These are phyloP conservation scores for Leccinum boreale DNA, from an alignment of 768 basidiomycete species.

Conservation along the genomic window DNA sequence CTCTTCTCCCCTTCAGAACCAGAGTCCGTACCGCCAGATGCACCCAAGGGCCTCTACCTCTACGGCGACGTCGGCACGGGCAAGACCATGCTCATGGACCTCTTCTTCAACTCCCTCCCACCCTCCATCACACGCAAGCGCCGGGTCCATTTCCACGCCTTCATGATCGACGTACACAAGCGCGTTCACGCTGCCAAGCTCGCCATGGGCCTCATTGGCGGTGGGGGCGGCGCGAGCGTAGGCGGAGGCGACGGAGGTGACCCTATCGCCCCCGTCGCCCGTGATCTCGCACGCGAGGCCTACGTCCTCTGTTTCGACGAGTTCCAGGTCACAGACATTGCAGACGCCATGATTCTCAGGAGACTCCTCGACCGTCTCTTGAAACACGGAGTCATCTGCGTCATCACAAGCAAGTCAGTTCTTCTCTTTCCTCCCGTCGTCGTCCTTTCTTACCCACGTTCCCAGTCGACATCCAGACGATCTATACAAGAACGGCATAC, in stretches of 20 bases:
- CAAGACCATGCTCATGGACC: conserved; percentile 99
- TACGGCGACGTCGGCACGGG: conserved; percentile 97
- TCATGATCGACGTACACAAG: conserved; percentile 99
- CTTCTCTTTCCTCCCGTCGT: neutral
- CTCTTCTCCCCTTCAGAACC: conserved; percentile 28
- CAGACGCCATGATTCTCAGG: conserved; percentile 96
- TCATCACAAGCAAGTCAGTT: conserved; percentile 95
- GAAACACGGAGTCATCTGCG: conserved; percentile 85
- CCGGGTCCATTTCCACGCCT: conserved; percentile 96
- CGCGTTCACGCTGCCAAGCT: conserved; percentile 81
- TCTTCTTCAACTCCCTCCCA: conserved; percentile 86
- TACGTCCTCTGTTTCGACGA: conserved; percentile 94
- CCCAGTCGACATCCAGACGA: conserved; percentile 93
- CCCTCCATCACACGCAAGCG: conserved; percentile 64
- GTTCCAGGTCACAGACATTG: conserved; percentile 98
- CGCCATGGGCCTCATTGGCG: conserved; percentile 57
- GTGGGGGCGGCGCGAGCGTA: conserved; percentile 25
- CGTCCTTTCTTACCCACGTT: neutral
- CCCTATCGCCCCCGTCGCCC: conserved; percentile 82
- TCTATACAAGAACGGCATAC: conserved; percentile 98
- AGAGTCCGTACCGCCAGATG: conserved; percentile 42
- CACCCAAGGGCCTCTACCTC: conserved; percentile 89
- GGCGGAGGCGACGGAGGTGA: conserved; percentile 49
- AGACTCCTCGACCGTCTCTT: conserved; percentile 84
- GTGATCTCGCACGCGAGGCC: conserved; percentile 82